phyloP scores from a whole-genome alignment of 2,329 filamentous ascomycete species.

The Atkinsonella texensis region DNA sequence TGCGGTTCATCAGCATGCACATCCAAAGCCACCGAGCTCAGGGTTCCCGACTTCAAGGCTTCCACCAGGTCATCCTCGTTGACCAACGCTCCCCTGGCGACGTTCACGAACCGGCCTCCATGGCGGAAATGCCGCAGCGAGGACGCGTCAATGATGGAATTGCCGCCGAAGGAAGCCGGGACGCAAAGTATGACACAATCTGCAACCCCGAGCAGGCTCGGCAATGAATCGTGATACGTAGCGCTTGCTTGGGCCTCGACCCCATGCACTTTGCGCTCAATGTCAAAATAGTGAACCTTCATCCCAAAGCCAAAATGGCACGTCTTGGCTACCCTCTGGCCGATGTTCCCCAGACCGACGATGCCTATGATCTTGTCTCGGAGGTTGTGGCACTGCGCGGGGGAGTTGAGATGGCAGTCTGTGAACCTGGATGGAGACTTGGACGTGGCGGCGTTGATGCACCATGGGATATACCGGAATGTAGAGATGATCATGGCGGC shows the following conservation, averaged over 20 bases:
- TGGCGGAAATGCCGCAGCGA: constrained; percentile 38
- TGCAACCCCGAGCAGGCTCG: constrained; percentile 35
- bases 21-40: constrained; percentile 47
- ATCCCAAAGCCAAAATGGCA: constrained; percentile 48
- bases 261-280: constrained; percentile 32
- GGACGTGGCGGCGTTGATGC: constrained; percentile 39
- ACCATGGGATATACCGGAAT: constrained; percentile 58
- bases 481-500: constrained; percentile 56
- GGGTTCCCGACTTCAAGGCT: constrained; percentile 39
- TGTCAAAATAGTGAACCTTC: constrained; percentile 52
- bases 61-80: constrained; percentile 51
- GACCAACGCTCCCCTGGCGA: constrained; percentile 51
- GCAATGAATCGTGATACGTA: constrained; percentile 37
- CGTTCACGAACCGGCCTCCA: constrained; percentile 50
- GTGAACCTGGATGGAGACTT: constrained; percentile 30
- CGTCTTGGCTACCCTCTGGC: constrained; percentile 46
- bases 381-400: constrained; percentile 50
- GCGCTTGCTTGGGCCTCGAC: constrained; percentile 32
- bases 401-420: constrained; percentile 48
- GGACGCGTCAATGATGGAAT: constrained; percentile 32
- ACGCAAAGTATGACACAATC: constrained; percentile 54
- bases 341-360: constrained; percentile 58
- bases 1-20: constrained; percentile 50
- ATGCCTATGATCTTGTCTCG: constrained; percentile 49
- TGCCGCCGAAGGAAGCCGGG: constrained; percentile 29